Percentiles rank a stretch among this genome's conserved stretches.
Evolutionary conservation across 768 basidiomycete genomes (phyloP).

Genomic region (Tricholoma furcatifolium): DNA sequence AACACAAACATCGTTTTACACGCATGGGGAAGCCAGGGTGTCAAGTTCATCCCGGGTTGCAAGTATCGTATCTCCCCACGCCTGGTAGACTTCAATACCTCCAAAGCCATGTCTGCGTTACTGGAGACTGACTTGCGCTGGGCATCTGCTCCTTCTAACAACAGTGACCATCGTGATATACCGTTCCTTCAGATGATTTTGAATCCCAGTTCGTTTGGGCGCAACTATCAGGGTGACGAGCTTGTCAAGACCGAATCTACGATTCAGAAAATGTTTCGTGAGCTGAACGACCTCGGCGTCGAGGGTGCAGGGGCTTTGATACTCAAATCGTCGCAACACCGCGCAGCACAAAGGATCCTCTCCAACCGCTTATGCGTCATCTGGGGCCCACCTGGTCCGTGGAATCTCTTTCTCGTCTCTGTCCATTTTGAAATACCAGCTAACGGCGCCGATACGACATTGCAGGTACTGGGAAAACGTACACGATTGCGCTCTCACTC

Average conservation of each 20-base stretch:
- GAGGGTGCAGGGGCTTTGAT: slow-evolving; percentile 36
- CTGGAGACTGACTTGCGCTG: slow-evolving; percentile 46
- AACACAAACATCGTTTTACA: slow-evolving; percentile 36
- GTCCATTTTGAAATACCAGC: not conserved
- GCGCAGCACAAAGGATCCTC: slow-evolving; percentile 41
- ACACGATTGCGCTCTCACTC: slow-evolving; percentile 47
- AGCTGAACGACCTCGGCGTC: slow-evolving; percentile 32
- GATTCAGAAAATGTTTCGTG: slow-evolving; percentile 42
- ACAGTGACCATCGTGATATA: slow-evolving; percentile 22
- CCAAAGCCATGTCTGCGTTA: slow-evolving; percentile 42
- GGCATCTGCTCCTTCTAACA: slow-evolving; percentile 9
- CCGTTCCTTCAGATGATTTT: slow-evolving; percentile 46
- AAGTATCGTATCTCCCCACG: slow-evolving; percentile 47
- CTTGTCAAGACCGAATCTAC: slow-evolving; percentile 32
- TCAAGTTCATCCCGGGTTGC: slow-evolving; percentile 28
- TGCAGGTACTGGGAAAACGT: slow-evolving; percentile 52
- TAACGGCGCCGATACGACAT: not conserved
- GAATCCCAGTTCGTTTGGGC: slow-evolving; percentile 39
- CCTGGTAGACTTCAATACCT: slow-evolving; percentile 53
- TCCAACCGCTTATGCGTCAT: slow-evolving; percentile 44
- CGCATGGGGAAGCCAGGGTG: slow-evolving; percentile 34
- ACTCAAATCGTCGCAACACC: slow-evolving; percentile 46
- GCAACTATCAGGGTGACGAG: slow-evolving; percentile 23
- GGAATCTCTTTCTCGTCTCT: no score
- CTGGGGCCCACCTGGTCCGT: slow-evolving; percentile 50